phyloP scores from a whole-genome alignment of 148 eudicot species.

The Persicaria tinctoria region DNA sequence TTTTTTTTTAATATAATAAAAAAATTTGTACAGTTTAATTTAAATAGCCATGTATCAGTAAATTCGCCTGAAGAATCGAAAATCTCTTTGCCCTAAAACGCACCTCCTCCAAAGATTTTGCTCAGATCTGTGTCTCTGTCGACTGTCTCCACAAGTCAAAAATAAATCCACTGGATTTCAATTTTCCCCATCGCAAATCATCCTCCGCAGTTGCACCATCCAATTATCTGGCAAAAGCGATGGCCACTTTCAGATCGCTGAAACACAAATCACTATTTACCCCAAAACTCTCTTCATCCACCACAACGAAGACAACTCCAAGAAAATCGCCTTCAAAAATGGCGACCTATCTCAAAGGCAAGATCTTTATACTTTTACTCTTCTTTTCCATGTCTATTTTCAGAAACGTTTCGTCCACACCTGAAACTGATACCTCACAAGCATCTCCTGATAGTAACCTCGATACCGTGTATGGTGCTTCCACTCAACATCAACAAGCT shows the following conservation, averaged over 20 bases:
- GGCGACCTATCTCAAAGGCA: slow-evolving; percentile 41
- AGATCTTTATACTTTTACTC: slow-evolving; percentile 28
- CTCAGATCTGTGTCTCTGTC: not conserved
- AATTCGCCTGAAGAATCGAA: slow-evolving; percentile 22
- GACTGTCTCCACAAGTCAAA: slow-evolving; percentile 1
- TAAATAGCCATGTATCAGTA: not conserved
- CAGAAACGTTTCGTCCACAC: slow-evolving; percentile 7
- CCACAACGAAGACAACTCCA: not conserved
- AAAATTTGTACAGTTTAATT: too few relatives aligned
- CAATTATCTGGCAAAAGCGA: not conserved
- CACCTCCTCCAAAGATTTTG: not conserved
- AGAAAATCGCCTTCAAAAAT: slow-evolving; percentile 16
- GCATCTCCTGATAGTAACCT: not conserved
- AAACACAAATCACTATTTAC: slow-evolving; percentile 1
- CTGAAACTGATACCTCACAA: slow-evolving; percentile 15
- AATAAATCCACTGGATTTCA: not conserved
- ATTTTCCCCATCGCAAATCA: not conserved
- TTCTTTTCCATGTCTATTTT: slow-evolving; percentile 20
- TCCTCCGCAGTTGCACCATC: not conserved
- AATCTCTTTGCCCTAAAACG: not conserved
- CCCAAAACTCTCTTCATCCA: not conserved
- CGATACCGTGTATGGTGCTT: not conserved
- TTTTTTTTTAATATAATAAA: too few relatives aligned
- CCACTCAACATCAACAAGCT: slow-evolving; percentile 30
- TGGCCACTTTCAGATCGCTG: not conserved